Conservation (phyloP, 2,329 filamentous ascomycete genomes). For the Aspergillus vadensis region DNA sequence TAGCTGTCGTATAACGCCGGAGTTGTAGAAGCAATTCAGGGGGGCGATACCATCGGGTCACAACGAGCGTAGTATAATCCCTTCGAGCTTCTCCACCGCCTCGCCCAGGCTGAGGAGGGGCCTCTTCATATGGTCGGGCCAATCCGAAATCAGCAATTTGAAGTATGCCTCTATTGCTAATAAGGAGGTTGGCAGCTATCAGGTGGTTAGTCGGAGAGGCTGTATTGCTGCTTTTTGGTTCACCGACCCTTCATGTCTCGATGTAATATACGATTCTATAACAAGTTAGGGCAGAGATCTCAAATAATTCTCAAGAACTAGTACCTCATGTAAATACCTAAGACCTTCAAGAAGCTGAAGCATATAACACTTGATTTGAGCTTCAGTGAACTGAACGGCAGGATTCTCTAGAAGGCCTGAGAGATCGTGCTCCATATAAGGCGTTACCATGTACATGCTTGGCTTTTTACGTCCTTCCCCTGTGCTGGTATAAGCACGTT, state of each 20-base stretch:
- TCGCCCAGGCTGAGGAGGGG: conserved; percentile 71
- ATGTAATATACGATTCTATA: conserved; percentile 75
- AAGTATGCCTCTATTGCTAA: conserved; percentile 88
- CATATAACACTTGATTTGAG: conserved; percentile 98
- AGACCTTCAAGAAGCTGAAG: conserved; percentile 88
- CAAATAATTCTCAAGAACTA: neutral
- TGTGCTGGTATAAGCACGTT: conserved; percentile 36
- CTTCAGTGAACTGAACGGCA: conserved; percentile 78
- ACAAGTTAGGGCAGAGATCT: conserved; percentile 18
- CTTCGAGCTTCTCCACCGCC: conserved; percentile 82
- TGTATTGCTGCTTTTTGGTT: neutral
- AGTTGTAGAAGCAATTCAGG: conserved; percentile 89
- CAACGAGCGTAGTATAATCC: conserved; percentile 95
- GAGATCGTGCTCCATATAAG: conserved; percentile 99
- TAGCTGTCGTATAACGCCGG: conserved; percentile 91
- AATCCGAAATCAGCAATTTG: conserved; percentile 98
- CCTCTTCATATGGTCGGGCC: conserved; percentile 88
- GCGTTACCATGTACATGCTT: conserved; percentile 98
- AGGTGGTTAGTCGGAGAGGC: conserved; percentile 7
- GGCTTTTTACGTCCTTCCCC: conserved; percentile 73
- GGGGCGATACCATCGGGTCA: conserved; percentile 95
- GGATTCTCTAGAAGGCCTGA: conserved; percentile 95
- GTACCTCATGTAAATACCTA: conserved; percentile 79
- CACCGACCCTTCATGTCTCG: conserved; percentile 82
- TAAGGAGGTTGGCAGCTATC: conserved; percentile 85